Evolutionary conservation across 805 yeast species (phyloP).

Genomic region (Candida ficus): DNA sequence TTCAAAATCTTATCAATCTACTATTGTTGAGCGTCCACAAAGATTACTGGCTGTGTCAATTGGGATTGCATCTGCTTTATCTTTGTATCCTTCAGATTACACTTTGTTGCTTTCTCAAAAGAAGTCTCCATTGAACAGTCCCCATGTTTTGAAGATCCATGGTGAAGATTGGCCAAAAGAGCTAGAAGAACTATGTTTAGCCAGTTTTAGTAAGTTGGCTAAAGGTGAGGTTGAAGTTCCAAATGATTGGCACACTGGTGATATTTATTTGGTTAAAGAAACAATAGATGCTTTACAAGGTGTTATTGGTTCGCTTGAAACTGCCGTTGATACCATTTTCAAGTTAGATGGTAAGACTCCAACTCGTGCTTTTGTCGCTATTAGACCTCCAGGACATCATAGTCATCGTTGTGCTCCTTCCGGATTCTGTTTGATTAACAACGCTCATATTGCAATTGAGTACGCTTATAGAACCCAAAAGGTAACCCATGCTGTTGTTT

Average conservation of each 20-base stretch:
- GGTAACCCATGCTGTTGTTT: conserved; percentile 74
- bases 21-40: conserved; percentile 82
- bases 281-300: conserved; percentile 73
- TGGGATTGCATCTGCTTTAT: conserved; percentile 71
- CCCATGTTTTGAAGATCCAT: conserved; percentile 66
- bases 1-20: conserved; percentile 53
- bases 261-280: conserved; percentile 63
- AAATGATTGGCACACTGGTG: conserved; percentile 77
- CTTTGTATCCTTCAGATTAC: conserved; percentile 60
- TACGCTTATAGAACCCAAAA: conserved; percentile 60
- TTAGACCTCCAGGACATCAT: conserved; percentile 86
- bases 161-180: conserved; percentile 69
- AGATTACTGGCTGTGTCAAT: conserved; percentile 69
- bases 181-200: conserved; percentile 51
- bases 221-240: conserved; percentile 67
- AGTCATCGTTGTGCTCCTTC: conserved; percentile 80
- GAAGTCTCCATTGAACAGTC: conserved; percentile 43
- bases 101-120: conserved; percentile 42
- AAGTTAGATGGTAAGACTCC: conserved; percentile 25
- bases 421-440: conserved; percentile 78
- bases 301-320: conserved; percentile 69
- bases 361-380: conserved; percentile 55
- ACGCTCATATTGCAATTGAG: conserved; percentile 76
- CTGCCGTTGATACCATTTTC: conserved; percentile 56
- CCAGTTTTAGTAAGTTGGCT: conserved; percentile 49